Base-by-base conservation (phyloP, 768 basidiomycete genomes). In the Nevesoporus exiguus region DNA sequence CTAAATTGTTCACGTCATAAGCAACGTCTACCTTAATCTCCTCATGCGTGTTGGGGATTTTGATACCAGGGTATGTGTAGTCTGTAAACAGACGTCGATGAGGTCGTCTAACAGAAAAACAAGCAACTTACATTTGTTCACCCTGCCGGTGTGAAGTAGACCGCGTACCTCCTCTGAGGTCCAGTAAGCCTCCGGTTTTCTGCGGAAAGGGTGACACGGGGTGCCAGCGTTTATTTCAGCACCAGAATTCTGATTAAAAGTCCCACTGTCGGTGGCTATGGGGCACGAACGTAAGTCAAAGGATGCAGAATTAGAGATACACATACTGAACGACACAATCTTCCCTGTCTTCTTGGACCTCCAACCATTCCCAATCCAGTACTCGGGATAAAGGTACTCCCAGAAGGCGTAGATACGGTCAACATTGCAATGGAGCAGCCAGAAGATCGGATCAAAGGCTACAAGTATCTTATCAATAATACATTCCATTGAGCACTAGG, bases 371-470 rank as follows among this genome's bases (percentile, higher is more conserved):
- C 3, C 51, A 0, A 62, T 56, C 61, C 61, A 63, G 39, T 63
- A 60, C 0, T 57, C 4, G 4, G 61, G 52, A 30, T 63, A 63
- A 19, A 64, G 10, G 27, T 63, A 63, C 48, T 63, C 61, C 61
- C 61, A 63, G 29, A 63, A 57, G 7, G 61, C 58, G 7, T 54
- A 57, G 19, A 63, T 17, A 9, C 61, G 61, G n/a, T 63, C 62
- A 5, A 63, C 47, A 19, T 60, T 63, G 30, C 40, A 43, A n/a
- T 63, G 62, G 37, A 63, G 62, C 21, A 63, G 25, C 43, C 22
- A 60, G 52, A 63, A 63, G 17, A 63, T 56, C 0, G 61, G 61
- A 44, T 62, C 61, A n/a, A 56, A 62, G 7, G 22, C 61, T 62
- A 9, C 9, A 31, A 29, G 37, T 5, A 7, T 15, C 30, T 22